Percentiles rank a stretch among this genome's conserved stretches.
These are phyloP conservation scores for Penicillium sumatraense DNA, from an alignment of 2,329 filamentous ascomycete genomes.

Conservation along the genomic window DNA sequence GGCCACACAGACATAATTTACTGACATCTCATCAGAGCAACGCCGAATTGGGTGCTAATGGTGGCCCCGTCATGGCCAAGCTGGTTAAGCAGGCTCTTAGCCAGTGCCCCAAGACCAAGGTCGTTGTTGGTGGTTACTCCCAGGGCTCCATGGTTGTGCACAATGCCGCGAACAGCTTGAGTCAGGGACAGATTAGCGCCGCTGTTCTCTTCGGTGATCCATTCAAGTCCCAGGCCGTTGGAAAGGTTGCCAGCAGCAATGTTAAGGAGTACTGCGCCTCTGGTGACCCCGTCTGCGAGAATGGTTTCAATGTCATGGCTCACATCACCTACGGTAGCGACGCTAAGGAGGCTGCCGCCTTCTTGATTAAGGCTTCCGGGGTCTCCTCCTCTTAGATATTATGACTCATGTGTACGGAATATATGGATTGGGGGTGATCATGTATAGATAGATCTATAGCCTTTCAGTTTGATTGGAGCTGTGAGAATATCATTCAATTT, in stretches of 20 bases:
- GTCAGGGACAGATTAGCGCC: constrained; percentile 42
- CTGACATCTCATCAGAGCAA: constrained; percentile 26
- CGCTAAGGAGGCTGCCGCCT: constrained; percentile 43
- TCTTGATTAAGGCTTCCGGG: constrained; percentile 36
- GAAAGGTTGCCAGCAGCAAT: constrained; percentile 47
- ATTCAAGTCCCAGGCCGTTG: constrained; percentile 44
- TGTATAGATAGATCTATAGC: neutral
- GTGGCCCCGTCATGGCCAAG: constrained; percentile 34
- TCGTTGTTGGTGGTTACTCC: constrained; percentile 40
- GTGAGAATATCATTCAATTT: too few relatives aligned
- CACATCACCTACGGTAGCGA: constrained; percentile 47
- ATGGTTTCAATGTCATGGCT: constrained; percentile 48
- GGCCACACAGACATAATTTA: neutral
- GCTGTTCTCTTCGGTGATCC: constrained; percentile 55
- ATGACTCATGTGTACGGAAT: neutral
- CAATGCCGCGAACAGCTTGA: constrained; percentile 35
- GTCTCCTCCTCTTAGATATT: constrained; percentile 8
- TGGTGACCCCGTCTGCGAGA: constrained; percentile 58
- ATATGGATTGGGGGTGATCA: neutral
- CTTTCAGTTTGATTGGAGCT: too few relatives aligned
- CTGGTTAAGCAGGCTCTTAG: constrained; percentile 34
- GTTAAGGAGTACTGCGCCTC: constrained; percentile 55
- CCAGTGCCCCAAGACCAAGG: constrained; percentile 40
- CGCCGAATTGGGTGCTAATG: constrained; percentile 30
- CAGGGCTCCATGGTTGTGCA: constrained; percentile 43